Evolutionary conservation across 257 asterid species (phyloP).

Genomic region (Solanum clarkiae): DNA sequence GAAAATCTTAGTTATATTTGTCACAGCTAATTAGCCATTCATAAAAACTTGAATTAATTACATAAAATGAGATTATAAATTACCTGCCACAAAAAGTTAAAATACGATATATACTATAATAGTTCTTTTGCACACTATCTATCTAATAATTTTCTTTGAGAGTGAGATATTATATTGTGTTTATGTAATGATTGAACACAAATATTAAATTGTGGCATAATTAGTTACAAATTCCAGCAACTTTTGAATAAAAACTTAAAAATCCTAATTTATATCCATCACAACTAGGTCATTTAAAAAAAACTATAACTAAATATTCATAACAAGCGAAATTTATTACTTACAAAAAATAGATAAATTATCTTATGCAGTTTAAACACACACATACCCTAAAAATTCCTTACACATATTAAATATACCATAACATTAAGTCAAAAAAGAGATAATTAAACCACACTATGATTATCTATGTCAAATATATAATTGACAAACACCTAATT

Average conservation of each 20-base stretch:
- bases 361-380: too few species aligned
- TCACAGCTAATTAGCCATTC: too few species aligned
- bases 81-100: neutral
- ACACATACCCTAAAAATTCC: neutral
- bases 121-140: too few species aligned
- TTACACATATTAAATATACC: neutral
- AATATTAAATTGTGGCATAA: neutral
- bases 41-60: neutral
- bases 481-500: neutral
- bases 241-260: too few species aligned
- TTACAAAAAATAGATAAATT: too few species aligned
- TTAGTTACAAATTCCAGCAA: too few species aligned
- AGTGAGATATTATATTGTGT: neutral
- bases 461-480: neutral
- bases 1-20: neutral
- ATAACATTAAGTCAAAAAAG: neutral
- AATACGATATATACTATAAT: neutral
- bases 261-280: too few species aligned
- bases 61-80: neutral
- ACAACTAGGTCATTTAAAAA: too few species aligned
- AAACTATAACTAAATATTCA: too few species aligned
- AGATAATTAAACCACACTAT: neutral
- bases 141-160: too few species aligned
- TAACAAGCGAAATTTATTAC: too few species aligned
- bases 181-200: too few species aligned